Conservation (phyloP, 768 basidiomycete species). For the Suillus subluteus region DNA sequence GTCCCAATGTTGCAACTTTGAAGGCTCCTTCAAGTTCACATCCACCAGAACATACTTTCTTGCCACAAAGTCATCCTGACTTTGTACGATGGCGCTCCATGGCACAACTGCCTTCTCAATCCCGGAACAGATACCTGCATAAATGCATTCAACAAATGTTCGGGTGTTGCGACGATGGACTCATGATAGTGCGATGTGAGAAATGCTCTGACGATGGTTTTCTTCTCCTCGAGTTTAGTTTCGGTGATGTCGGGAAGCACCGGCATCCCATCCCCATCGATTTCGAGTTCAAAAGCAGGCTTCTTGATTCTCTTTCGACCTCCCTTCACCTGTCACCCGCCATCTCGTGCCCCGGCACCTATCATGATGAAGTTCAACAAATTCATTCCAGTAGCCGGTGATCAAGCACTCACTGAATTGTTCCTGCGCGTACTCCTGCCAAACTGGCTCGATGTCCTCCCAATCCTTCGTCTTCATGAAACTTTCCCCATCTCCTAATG, state of each 20-base stretch:
- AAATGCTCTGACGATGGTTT: background rate
- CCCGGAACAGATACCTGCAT: too few relatives aligned
- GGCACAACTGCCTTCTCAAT: too few relatives aligned
- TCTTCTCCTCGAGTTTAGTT: background rate
- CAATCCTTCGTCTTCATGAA: background rate
- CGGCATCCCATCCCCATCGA: background rate
- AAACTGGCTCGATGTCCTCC: background rate
- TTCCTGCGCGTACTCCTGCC: background rate
- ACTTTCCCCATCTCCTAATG: background rate
- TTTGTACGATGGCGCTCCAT: too few relatives aligned
- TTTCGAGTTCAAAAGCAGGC: background rate
- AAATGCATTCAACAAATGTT: too few relatives aligned
- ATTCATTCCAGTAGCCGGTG: background rate
- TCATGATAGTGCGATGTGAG: background rate
- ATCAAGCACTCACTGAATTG: background rate
- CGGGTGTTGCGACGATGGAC: too few relatives aligned
- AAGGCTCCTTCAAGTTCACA: too few relatives aligned
- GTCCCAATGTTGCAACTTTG: too few relatives aligned
- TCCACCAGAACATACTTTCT: too few relatives aligned
- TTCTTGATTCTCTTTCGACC: background rate
- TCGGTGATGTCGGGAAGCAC: background rate
- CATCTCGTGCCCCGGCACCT: background rate
- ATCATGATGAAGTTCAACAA: background rate
- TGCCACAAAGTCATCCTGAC: too few relatives aligned
- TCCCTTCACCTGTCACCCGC: background rate